Conservation (phyloP, 164 flowering plant species). For the Aristolochia fimbriata region DNA sequence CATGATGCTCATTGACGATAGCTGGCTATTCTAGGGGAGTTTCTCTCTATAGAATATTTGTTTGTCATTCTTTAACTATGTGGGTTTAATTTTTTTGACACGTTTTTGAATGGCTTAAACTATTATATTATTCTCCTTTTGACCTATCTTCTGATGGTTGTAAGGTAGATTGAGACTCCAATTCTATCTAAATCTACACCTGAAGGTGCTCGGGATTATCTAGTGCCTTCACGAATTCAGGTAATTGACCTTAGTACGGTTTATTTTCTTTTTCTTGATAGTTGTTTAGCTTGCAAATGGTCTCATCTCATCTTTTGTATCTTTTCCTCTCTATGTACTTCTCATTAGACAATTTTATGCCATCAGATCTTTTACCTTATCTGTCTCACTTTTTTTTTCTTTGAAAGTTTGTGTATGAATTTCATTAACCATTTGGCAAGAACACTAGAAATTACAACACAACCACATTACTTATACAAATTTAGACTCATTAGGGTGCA, state of each 20-base stretch:
- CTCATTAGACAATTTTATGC: too few relatives aligned
- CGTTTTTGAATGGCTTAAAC: neutral
- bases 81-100: neutral
- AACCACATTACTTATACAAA: too few relatives aligned
- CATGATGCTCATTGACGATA: neutral
- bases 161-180: constrained; percentile 97
- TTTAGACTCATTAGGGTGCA: too few relatives aligned
- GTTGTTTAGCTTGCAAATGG: neutral
- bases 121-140: constrained; percentile 10
- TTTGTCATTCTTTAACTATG: too few relatives aligned
- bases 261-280: neutral
- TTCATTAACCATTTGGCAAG: too few relatives aligned
- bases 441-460: too few relatives aligned
- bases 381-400: too few relatives aligned
- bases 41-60: neutral
- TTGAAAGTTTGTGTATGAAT: too few relatives aligned
- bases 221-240: constrained; percentile 97
- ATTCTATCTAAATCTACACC: constrained; percentile 91
- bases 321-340: too few relatives aligned
- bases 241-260: constrained; percentile 21
- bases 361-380: too few relatives aligned
- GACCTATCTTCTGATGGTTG: constrained; percentile 33
- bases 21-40: neutral
- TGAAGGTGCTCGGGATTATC: constrained; percentile 97
- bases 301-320: too few relatives aligned